Percentiles rank a stretch among this genome's conserved stretches.
phyloP scores from a whole-genome alignment of 768 basidiomycete genomes.

The Suillus weaverae region DNA sequence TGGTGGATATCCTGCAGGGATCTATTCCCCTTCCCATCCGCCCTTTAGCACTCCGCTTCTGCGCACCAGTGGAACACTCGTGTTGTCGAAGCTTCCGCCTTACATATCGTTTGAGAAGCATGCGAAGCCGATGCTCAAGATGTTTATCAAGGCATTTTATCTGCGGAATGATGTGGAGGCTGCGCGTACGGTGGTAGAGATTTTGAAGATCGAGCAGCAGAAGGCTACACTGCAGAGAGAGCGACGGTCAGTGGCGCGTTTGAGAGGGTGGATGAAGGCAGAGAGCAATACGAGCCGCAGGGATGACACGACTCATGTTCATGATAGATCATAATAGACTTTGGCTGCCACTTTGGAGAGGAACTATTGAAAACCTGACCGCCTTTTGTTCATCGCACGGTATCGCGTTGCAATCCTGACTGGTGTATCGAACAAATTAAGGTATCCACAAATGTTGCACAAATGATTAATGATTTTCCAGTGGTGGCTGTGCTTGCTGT shows the following conservation, averaged over 20 bases:
- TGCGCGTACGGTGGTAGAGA: conserved; percentile 53
- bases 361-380: not conserved
- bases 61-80: conserved; percentile 16
- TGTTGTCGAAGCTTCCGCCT: conserved; percentile 40
- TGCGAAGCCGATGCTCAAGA: conserved; percentile 67
- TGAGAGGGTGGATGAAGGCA: not conserved
- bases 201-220: conserved; percentile 47
- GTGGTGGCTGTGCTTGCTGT: conserved; percentile 4
- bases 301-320: not conserved
- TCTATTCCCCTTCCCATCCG: conserved; percentile 30
- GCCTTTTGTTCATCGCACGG: not conserved
- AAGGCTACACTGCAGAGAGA: conserved; percentile 5
- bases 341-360: not conserved
- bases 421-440: too few species aligned
- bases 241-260: not conserved
- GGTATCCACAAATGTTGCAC: too few species aligned
- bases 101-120: conserved; percentile 57
- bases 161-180: conserved; percentile 52
- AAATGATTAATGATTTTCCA: too few species aligned
- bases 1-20: conserved; percentile 54
- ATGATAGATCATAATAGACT: conserved; percentile 2
- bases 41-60: conserved; percentile 45
- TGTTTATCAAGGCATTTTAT: conserved; percentile 69
- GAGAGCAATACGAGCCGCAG: not conserved
- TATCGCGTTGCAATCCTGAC: not conserved